Percentiles rank a stretch among this genome's conserved stretches.
phyloP scores from a whole-genome alignment of 345 rosid genomes.

The Eucalyptus cloeziana region DNA sequence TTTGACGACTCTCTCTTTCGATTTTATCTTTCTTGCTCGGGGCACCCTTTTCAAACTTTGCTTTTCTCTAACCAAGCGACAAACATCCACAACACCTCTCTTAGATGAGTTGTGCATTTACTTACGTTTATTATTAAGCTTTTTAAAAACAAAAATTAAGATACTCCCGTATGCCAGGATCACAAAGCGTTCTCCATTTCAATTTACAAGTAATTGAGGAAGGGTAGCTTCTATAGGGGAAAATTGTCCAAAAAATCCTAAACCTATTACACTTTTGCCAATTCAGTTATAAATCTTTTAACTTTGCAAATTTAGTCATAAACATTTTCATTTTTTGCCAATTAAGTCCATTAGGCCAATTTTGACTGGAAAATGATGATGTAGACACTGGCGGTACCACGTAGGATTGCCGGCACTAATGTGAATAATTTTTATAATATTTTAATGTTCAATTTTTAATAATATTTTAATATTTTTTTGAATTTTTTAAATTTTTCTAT shows the following conservation, averaged over 20 bases:
- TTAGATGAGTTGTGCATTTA: too few relatives aligned
- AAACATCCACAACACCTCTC: background rate
- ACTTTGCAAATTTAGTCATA: too few relatives aligned
- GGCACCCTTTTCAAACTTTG: background rate
- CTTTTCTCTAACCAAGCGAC: background rate
- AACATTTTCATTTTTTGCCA: accelerated
- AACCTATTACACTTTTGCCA: too few relatives aligned
- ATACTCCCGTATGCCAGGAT: background rate
- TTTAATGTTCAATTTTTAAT: too few relatives aligned
- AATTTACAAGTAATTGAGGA: background rate
- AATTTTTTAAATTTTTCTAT: too few relatives aligned
- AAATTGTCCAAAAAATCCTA: too few relatives aligned
- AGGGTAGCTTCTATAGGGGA: background rate
- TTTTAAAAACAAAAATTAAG: background rate
- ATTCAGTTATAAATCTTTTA: too few relatives aligned
- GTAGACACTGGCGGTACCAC: accelerated
- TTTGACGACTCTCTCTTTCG: background rate
- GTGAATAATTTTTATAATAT: too few relatives aligned
- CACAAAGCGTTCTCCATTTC: background rate
- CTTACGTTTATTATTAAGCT: background rate
- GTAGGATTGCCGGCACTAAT: too few relatives aligned
- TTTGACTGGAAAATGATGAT: too few relatives aligned
- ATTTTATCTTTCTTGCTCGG: background rate
- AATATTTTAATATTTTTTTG: too few relatives aligned
- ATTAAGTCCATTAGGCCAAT: accelerated